Conservation (phyloP, 441 rosid genomes). For the Euphorbia corollata region DNA sequence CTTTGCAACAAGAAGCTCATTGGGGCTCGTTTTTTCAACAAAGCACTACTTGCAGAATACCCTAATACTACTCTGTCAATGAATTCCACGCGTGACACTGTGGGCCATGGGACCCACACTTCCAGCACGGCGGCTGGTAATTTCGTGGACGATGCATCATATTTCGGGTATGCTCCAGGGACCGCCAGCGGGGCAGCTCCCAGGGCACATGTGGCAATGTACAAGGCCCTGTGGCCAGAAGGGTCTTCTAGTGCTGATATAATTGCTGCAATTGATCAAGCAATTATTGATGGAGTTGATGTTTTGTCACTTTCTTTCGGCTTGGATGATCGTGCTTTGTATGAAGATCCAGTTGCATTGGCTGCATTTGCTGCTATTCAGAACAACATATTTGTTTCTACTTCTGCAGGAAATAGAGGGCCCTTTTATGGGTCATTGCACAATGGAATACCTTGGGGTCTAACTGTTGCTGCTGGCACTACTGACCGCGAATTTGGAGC, state of each 20-base stretch:
- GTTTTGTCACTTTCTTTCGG: constrained; percentile 10
- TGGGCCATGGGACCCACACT: constrained; percentile 7
- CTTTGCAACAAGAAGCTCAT: constrained; percentile 25
- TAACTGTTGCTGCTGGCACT: constrained; percentile 29
- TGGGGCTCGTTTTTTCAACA: constrained; percentile 56
- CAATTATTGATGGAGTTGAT: constrained; percentile 19
- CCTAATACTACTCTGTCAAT: constrained; percentile 43
- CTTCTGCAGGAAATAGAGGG: constrained; percentile 50
- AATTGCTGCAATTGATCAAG: constrained; percentile 18
- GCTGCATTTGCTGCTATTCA: constrained; percentile 28
- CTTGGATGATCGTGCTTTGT: not conserved
- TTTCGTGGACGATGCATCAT: constrained; percentile 23
- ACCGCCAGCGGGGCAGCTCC: constrained; percentile 23
- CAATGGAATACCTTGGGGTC: constrained; percentile 32
- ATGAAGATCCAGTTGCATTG: constrained; percentile 22
- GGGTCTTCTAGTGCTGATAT: constrained; percentile 18
- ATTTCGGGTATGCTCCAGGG: constrained; percentile 24
- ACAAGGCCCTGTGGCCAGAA: constrained; percentile 17
- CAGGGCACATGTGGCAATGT: constrained; percentile 14
- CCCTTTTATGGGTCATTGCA: constrained; percentile 27
- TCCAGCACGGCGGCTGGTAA: constrained; percentile 24
- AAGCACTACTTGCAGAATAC: constrained; percentile 34
- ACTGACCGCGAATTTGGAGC: constrained; percentile 25
- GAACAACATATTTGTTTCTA: constrained; percentile 18
- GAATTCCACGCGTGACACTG: constrained; percentile 60